These are phyloP conservation scores for Boletus vinaceobasis DNA, from an alignment of 768 basidiomycete species.

Conservation along the genomic window DNA sequence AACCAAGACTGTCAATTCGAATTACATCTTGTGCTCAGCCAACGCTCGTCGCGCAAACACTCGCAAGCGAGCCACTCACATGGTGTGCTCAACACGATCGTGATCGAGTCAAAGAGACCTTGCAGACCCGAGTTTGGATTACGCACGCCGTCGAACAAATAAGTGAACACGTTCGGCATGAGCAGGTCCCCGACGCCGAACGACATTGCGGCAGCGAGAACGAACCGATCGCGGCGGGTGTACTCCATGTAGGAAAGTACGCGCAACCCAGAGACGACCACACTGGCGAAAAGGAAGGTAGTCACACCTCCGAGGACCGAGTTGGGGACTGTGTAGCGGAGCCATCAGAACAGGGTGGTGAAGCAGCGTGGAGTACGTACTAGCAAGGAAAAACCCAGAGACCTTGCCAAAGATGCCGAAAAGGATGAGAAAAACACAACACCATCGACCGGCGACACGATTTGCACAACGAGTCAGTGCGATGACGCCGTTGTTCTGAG, in stretches of 20 bases:
- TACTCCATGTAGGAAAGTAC: constrained; percentile 61
- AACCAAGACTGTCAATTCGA: constrained; percentile 42
- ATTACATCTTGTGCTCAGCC: background rate
- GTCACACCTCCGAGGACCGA: constrained; percentile 83
- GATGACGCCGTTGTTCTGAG: constrained; percentile 78
- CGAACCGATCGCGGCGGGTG: constrained; percentile 62
- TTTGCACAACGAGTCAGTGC: constrained; percentile 84
- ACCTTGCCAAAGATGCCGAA: constrained; percentile 81
- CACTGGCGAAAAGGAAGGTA: constrained; percentile 80
- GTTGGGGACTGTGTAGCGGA: constrained; percentile 52
- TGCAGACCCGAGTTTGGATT: constrained; percentile 52
- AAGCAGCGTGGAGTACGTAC: constrained; percentile 28
- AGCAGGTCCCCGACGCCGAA: constrained; percentile 74
- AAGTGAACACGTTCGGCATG: constrained; percentile 59
- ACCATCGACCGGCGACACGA: constrained; percentile 73
- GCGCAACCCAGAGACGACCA: constrained; percentile 65
- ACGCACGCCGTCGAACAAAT: constrained; percentile 63
- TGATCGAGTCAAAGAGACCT: constrained; percentile 74
- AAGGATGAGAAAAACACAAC: constrained; percentile 73
- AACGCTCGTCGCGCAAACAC: background rate
- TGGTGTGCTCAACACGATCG: constrained; percentile 76
- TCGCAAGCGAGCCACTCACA: constrained; percentile 46
- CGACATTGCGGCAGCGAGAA: constrained; percentile 64
- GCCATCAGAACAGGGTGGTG: background rate
- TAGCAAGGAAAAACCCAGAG: constrained; percentile 80